Evolutionary conservation across 2,329 filamentous ascomycete species (phyloP).

Genomic region (Arthrobotrys megalospora): DNA sequence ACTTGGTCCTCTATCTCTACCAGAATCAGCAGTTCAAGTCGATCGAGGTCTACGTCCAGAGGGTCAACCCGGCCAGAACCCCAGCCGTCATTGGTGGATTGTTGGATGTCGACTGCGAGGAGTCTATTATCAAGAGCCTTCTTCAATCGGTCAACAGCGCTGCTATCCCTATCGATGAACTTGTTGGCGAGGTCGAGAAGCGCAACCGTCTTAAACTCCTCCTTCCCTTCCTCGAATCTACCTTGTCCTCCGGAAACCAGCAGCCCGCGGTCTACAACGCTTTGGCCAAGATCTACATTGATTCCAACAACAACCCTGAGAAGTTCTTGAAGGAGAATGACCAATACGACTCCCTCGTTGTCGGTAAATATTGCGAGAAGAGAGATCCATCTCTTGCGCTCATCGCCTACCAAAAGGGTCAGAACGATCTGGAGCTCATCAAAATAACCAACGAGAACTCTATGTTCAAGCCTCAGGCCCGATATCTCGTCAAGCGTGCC

Average conservation of each 20-base stretch:
- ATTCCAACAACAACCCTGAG: slow-evolving; percentile 98
- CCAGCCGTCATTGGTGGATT: slow-evolving; percentile 94
- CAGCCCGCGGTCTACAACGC: slow-evolving; percentile 98
- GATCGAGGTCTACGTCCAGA: slow-evolving; percentile 97
- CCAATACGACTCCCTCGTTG: slow-evolving; percentile 89
- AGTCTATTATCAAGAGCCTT: slow-evolving; percentile 93
- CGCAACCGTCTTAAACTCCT: slow-evolving; percentile 96
- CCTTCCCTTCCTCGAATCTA: slow-evolving; percentile 94
- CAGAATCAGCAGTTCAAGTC: slow-evolving; percentile 99
- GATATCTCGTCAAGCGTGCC: slow-evolving; percentile 91
- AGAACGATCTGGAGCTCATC: slow-evolving; percentile 97
- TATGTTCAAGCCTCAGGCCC: slow-evolving; percentile 99
- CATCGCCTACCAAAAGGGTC: slow-evolving; percentile 95
- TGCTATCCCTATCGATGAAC: slow-evolving; percentile 91
- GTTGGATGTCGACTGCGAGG: slow-evolving; percentile 96
- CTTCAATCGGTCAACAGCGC: slow-evolving; percentile 86
- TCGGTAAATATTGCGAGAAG: slow-evolving; percentile 99
- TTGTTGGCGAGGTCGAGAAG: slow-evolving; percentile 94
- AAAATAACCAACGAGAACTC: slow-evolving; percentile 99
- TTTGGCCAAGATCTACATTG: slow-evolving; percentile 98
- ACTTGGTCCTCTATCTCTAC: slow-evolving; percentile 95
- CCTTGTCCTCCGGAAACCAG: slow-evolving; percentile 88
- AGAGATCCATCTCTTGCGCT: slow-evolving; percentile 95
- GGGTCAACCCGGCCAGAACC: slow-evolving; percentile 91
- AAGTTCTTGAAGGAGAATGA: slow-evolving; percentile 98